Conservation (phyloP, 495 filamentous ascomycete genomes). For the Baudoinia panamericana region DNA sequence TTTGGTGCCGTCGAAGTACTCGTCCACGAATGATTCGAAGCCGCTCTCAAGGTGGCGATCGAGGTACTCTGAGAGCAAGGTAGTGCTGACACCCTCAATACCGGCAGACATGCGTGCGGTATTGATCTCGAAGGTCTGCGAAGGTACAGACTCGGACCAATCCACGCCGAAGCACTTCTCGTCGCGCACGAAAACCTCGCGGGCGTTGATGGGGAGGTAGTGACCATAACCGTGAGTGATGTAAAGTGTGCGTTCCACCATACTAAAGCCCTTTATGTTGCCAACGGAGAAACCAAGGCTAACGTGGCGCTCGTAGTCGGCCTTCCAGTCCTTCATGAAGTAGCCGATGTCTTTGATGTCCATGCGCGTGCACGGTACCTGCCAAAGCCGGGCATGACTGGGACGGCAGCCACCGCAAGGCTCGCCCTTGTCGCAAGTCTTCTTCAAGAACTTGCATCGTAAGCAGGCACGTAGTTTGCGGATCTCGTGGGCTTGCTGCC, state of each 20-base stretch:
- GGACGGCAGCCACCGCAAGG: constrained; percentile 87
- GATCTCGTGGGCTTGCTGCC: constrained; percentile 88
- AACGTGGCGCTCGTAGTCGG: constrained; percentile 82
- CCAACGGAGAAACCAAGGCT: constrained; percentile 73
- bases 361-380: constrained; percentile 88
- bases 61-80: constrained; percentile 70
- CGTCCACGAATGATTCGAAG: constrained; percentile 82
- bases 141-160: constrained; percentile 69
- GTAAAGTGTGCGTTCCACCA: constrained; percentile 48
- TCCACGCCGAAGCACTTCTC: constrained; percentile 85
- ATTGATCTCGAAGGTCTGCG: constrained; percentile 65
- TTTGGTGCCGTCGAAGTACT: constrained; percentile 84
- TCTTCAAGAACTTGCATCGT: constrained; percentile 96
- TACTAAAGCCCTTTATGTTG: constrained; percentile 85
- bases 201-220: constrained; percentile 73
- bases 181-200: constrained; percentile 79
- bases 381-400: constrained; percentile 83
- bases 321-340: constrained; percentile 98
- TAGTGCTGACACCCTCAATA: constrained; percentile 64
- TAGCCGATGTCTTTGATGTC: constrained; percentile 94
- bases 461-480: constrained; percentile 82
- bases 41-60: constrained; percentile 81
- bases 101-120: constrained; percentile 77
- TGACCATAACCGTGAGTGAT: constrained; percentile 73
- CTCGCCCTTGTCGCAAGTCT: constrained; percentile 92